A percentile compares a stretch with the other conserved stretches of the same genome.
Evolutionary conservation across 148 eudicot genomes (phyloP).

Genomic region (Amaranthus hypochondriacus): DNA sequence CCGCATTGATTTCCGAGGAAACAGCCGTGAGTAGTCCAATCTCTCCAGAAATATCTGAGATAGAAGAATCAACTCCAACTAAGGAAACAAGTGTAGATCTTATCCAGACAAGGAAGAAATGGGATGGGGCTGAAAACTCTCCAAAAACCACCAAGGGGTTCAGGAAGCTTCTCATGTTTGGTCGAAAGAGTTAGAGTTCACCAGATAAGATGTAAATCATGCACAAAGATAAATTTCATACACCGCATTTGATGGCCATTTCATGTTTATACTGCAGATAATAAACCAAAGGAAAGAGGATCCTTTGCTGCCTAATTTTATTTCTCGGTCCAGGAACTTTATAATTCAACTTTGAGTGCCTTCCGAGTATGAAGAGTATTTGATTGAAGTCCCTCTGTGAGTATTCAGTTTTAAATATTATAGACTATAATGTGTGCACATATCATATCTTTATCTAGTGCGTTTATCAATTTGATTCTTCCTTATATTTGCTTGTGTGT

Average conservation of each 20-base stretch:
- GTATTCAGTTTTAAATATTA: conserved; percentile 3
- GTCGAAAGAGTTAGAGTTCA: conserved; percentile 38
- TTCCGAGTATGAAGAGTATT: conserved; percentile 21
- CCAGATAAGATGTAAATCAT: background rate
- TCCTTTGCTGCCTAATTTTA: conserved; percentile 10
- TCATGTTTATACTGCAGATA: conserved; percentile 23
- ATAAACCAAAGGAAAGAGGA: conserved; percentile 3
- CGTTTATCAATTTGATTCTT: conserved; percentile 23
- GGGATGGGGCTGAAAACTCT: conserved; percentile 49
- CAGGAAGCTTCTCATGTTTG: conserved; percentile 72
- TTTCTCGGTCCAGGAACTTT: conserved; percentile 6
- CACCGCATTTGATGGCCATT: conserved; percentile 12
- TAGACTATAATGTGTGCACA: conserved; percentile 14
- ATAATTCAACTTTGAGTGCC: background rate
- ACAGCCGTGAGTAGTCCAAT: conserved; percentile 12
- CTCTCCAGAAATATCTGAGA: conserved; percentile 37
- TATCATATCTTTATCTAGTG: conserved; percentile 11
- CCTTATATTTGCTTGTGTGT: conserved; percentile 12
- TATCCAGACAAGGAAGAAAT: conserved; percentile 50
- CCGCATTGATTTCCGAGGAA: conserved; percentile 20
- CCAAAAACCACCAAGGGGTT: conserved; percentile 58
- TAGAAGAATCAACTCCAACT: conserved; percentile 46
- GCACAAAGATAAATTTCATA: background rate
- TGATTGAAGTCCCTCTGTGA: conserved; percentile 1
- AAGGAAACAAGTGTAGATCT: conserved; percentile 31